Evolutionary conservation across 306 rosid species (phyloP), one percentile per base, ranked within the genome.

Genomic region (Quercus rubra): DNA sequence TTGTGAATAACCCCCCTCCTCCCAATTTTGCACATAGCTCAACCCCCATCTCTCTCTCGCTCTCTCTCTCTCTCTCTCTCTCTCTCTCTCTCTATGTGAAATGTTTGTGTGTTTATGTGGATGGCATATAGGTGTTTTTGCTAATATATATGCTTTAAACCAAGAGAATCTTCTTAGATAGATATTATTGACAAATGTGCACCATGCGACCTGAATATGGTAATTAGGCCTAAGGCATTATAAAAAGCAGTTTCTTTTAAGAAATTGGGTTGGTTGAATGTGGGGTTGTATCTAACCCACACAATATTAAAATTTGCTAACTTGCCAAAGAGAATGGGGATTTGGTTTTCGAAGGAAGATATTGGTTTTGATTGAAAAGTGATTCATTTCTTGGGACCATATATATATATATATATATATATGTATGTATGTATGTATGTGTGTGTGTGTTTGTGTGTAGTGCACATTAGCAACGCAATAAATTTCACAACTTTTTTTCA

Each of bases 1-100:
- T 79, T 59, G 78, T 81, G 66, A 91, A 88, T 7, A 90, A 43
- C 83, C 89, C 90, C 76, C 83, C 76, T 12, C 51, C 74, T 46
- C 91, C 93, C 90, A 87, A 6, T 68, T 21, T 19, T 19, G 27
- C 8, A 35, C 72, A 68, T 4, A 33, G 27, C 72, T 68, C 72
- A 19, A 46, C 52, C 20, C 82, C n/a, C 81, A 77, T 73, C 79
- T 78, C 70, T 72, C 27, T 28, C 23, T 33, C 31, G 77, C 21
- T 78, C 74, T 71, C 31, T 59, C n/a, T 70, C 13, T 7, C 30
- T 73, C 69, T 79, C 74, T 82, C 27, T 28, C 23, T 33, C 31
- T 79, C 21, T 78, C 74, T 71, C 31, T 59, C n/a, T 70, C 13
- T 7, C 30, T 73, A 43, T 69, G 3, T 28, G 4, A 25, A 3